These are phyloP conservation scores for Zygoascus tannicola DNA, from an alignment of 805 yeast species.

Conservation along the genomic window DNA sequence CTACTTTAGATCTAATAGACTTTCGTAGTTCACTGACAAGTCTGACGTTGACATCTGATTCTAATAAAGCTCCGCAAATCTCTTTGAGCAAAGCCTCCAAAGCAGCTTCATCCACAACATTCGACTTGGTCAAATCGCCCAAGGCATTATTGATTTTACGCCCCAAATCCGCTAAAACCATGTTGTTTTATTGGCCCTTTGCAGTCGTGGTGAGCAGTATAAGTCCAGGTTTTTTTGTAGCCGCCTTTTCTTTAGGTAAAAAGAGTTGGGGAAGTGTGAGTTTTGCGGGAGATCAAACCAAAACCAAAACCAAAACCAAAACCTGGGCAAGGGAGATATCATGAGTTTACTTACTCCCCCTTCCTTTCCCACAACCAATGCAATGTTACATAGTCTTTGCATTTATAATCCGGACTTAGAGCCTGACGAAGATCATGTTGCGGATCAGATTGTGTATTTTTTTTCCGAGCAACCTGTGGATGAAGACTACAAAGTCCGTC, in stretches of 20 bases:
- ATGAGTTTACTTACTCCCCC: no score
- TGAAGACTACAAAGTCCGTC: conserved; percentile 30
- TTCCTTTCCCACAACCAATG: no score
- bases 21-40: conserved; percentile 71
- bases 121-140: conserved; percentile 48
- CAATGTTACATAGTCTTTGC: conserved; percentile 16
- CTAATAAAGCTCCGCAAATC: conserved; percentile 80
- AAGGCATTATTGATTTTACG: conserved; percentile 68
- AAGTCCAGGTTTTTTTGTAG: neutral
- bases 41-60: conserved; percentile 87
- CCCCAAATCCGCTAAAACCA: conserved; percentile 78
- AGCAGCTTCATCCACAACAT: conserved; percentile 50
- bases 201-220: neutral
- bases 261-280: neutral
- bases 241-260: neutral
- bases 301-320: no score
- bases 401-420: conserved; percentile 34
- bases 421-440: conserved; percentile 26
- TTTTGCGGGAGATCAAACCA: neutral
- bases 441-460: conserved; percentile 30
- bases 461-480: conserved; percentile 17
- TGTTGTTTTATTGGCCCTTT: no score
- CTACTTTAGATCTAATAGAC: conserved; percentile 52
- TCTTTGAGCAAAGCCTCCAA: conserved; percentile 73
- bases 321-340: no score